phyloP scores from a whole-genome alignment of 164 flowering plant species.

The Aristolochia contorta region DNA sequence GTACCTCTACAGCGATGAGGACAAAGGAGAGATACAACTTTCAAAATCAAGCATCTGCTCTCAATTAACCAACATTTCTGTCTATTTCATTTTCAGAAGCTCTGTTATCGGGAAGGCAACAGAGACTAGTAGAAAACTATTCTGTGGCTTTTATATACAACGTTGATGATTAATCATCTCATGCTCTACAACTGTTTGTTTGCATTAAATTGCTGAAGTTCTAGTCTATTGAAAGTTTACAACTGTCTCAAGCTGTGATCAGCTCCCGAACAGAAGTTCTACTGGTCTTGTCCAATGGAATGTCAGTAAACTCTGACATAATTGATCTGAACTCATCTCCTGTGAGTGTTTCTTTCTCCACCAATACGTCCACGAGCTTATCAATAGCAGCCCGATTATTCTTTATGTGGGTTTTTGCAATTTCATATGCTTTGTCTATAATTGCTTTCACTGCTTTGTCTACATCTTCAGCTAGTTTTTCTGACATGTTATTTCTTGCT shows the following conservation, averaged over 20 bases:
- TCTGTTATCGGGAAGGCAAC: too few relatives aligned
- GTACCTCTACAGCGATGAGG: not conserved
- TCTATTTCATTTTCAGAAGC: too few relatives aligned
- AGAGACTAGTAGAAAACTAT: too few relatives aligned
- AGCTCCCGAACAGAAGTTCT: conserved; percentile 19
- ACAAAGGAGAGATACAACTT: too few relatives aligned
- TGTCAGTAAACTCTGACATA: conserved; percentile 37
- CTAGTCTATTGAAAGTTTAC: not conserved
- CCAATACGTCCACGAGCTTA: conserved; percentile 50
- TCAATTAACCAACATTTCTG: too few relatives aligned
- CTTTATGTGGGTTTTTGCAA: conserved; percentile 51
- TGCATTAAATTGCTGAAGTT: too few relatives aligned
- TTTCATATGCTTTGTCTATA: conserved; percentile 43
- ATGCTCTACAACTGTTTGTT: too few relatives aligned
- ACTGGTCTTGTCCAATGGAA: conserved; percentile 9
- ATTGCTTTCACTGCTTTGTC: conserved; percentile 36
- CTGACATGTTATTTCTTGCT: conserved; percentile 70
- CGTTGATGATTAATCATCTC: too few relatives aligned
- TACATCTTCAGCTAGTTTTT: conserved; percentile 66
- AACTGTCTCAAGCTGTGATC: conserved; percentile 21
- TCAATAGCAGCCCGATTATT: conserved; percentile 24
- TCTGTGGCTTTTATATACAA: too few relatives aligned
- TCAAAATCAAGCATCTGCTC: too few relatives aligned
- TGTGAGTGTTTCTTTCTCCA: conserved; percentile 61
- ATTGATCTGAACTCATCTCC: conserved; percentile 75